Evolutionary conservation across 2,329 filamentous ascomycete genomes (phyloP).

Genomic region (Fusarium virguliforme): DNA sequence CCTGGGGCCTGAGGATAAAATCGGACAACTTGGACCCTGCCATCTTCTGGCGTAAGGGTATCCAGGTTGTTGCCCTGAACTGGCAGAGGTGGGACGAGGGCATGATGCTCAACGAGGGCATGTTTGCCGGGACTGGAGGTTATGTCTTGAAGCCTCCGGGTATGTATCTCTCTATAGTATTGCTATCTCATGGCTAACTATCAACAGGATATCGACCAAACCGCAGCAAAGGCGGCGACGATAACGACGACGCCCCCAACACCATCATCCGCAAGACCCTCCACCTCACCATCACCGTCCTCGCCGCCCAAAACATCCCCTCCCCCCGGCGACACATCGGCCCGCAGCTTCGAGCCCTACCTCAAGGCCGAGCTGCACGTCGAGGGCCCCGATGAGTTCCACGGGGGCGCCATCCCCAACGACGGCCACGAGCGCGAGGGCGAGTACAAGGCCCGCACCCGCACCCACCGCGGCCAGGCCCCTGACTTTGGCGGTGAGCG

Average conservation of each 20-base stretch:
- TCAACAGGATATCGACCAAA: conserved; percentile 55
- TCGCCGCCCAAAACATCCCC: conserved; percentile 82
- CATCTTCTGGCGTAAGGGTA: conserved; percentile 88
- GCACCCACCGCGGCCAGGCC: conserved; percentile 70
- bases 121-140: conserved; percentile 88
- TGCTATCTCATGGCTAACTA: conserved; percentile 4
- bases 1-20: conserved; percentile 83
- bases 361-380: conserved; percentile 89
- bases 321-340: conserved; percentile 70
- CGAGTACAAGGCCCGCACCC: conserved; percentile 73
- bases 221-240: conserved; percentile 16
- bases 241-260: conserved; percentile 45
- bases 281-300: conserved; percentile 79
- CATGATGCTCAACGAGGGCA: conserved; percentile 96
- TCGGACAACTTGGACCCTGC: conserved; percentile 91
- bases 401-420: conserved; percentile 58
- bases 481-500: conserved; percentile 75
- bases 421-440: conserved; percentile 60
- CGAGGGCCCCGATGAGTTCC: conserved; percentile 71
- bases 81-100: conserved; percentile 94
- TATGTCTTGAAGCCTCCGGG: conserved; percentile 89
- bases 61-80: conserved; percentile 93
- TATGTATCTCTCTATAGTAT: conserved; percentile 42
- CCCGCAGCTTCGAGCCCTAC: conserved; percentile 80
- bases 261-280: conserved; percentile 71